These are phyloP conservation scores for Citrullus colocynthis DNA, from an alignment of 306 rosid species.

Conservation along the genomic window DNA sequence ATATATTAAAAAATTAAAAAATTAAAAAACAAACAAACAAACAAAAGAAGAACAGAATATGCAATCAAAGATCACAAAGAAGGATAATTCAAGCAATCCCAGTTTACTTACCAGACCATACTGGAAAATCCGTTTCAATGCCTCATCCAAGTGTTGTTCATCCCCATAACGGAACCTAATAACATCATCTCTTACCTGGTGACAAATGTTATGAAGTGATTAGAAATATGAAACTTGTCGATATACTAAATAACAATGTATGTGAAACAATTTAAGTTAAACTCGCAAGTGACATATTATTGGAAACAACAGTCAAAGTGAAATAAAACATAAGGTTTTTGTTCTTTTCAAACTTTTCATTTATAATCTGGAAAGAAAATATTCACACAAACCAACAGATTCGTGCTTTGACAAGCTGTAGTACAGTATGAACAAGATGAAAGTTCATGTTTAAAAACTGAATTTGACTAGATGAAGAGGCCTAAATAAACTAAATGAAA, in stretches of 20 bases:
- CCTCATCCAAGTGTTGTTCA: slow-evolving; percentile 97
- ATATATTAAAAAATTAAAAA: no score
- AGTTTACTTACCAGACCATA: slow-evolving; percentile 64
- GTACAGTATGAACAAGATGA: neutral
- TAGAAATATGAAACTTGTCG: neutral
- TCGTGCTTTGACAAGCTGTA: neutral
- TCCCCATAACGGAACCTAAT: slow-evolving; percentile 89
- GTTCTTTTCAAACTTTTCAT: neutral
- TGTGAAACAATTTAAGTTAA: neutral
- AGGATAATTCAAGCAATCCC: neutral
- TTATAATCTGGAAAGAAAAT: neutral
- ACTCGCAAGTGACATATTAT: neutral
- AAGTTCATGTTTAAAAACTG: neutral
- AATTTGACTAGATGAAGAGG: neutral
- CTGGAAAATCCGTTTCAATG: slow-evolving; percentile 84
- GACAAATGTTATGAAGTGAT: slow-evolving; percentile 2
- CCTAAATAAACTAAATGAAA: neutral
- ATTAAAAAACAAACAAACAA: no score
- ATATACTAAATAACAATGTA: neutral
- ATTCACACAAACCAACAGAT: neutral
- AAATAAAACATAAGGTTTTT: neutral
- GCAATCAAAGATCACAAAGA: neutral
- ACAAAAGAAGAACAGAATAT: neutral
- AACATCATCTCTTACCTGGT: slow-evolving; percentile 79
- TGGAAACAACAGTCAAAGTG: neutral